Evolutionary conservation across 2,329 filamentous ascomycete species (phyloP).

Genomic region (Calonectria hongkongensis): DNA sequence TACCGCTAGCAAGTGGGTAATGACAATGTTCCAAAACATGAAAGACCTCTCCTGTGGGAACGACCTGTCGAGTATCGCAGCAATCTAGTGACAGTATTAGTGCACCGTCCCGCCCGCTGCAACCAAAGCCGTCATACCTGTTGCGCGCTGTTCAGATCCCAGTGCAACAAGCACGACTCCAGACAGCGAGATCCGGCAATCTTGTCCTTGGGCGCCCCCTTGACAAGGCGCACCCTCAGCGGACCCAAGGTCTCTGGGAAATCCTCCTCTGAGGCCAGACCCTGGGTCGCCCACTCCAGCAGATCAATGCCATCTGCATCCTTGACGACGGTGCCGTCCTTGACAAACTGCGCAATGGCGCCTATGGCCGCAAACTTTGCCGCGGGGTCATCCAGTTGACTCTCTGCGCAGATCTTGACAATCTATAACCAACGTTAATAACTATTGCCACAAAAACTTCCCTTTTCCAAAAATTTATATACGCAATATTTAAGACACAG

Average conservation of each 20-base stretch:
- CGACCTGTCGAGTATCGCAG: slow-evolving; percentile 71
- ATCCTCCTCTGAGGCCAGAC: slow-evolving; percentile 61
- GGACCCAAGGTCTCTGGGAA: slow-evolving; percentile 70
- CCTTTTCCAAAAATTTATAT: background rate
- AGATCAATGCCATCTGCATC: slow-evolving; percentile 72
- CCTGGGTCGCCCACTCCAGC: slow-evolving; percentile 72
- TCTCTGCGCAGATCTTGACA: slow-evolving; percentile 70
- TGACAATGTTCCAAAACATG: slow-evolving; percentile 73
- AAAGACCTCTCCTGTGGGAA: slow-evolving; percentile 68
- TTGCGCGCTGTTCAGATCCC: slow-evolving; percentile 75
- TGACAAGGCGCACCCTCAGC: slow-evolving; percentile 70
- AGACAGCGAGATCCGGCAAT: slow-evolving; percentile 65
- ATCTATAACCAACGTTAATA: slow-evolving; percentile 57
- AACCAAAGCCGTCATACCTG: slow-evolving; percentile 63
- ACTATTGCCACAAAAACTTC: background rate
- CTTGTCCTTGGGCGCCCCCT: slow-evolving; percentile 70
- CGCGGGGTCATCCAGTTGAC: slow-evolving; percentile 69
- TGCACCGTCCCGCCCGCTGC: no score
- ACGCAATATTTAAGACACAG: background rate
- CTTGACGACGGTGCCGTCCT: slow-evolving; percentile 66
- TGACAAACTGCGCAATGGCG: slow-evolving; percentile 67
- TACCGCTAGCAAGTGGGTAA: slow-evolving; percentile 73
- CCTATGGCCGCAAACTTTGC: slow-evolving; percentile 67
- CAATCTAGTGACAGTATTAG: slow-evolving; percentile 66
- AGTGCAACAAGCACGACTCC: slow-evolving; percentile 71